Evolutionary conservation across 1,139 yeast species (phyloP), one percentile per base, ranked within the genome.

Genomic region (Ogataea hybrid): DNA sequence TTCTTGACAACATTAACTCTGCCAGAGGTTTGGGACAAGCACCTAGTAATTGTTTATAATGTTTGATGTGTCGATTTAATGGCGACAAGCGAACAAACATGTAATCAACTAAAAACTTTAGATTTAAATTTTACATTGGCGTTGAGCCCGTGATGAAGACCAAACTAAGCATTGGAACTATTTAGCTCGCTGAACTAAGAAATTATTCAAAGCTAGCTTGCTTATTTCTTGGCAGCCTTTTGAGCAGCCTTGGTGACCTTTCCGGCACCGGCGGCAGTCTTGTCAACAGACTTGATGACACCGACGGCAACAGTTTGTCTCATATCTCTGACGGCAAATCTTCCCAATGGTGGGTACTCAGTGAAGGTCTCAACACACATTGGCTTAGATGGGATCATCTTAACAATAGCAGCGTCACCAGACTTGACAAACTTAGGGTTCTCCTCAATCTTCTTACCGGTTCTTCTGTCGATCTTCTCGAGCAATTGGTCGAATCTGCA

Each of bases 161-260:
- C 42, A 38, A 34, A 41, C 38, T 44, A 40, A 45, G 46, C 37
- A 40, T 37, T 38, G 39, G 40, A 39, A 40, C 25, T 37, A 32
- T 37, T 10, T 28, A 28, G 15, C 31, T 15, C 6, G 16, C 16
- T 14, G 16, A 10, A 11, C 28, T 14, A n/a, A 6, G 9, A 32
- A 21, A 10, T 9, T n/a, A 36, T 20, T n/a, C 21, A 18, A 30
- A 21, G 22, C 17, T 11, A 17, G 23, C 12, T 17, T 29, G 38
- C 69, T 84, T 90, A 90, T 83, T 90, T 88, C 90, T 89, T 90
- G 71, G 84, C 84, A 75, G 97, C 97, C 89, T 92, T 92, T 68
- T 76, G 82, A 72, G 97, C 97, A 75, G 98, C 95, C 90, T 92
- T 92, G 92, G 98, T 92, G 66, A 92, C 96, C 92, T 92, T 92